Conservation (phyloP, 2,329 filamentous ascomycete genomes). For the Trichoderma asperellum region DNA sequence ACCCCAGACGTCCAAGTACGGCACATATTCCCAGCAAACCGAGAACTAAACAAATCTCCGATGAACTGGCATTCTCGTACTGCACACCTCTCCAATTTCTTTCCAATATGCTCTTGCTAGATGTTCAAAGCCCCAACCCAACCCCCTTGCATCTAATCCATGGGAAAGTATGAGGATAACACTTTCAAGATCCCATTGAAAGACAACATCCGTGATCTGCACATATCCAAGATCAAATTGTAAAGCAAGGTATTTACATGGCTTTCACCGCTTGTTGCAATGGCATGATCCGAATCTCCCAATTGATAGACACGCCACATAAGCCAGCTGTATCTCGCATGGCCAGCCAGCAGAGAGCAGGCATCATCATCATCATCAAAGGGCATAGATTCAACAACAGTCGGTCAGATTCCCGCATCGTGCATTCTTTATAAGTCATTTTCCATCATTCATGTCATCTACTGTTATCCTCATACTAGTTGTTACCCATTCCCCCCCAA, state of each 20-base stretch:
- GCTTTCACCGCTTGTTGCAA: background rate
- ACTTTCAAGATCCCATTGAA: background rate
- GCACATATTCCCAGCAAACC: no score
- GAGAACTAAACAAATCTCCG: no score
- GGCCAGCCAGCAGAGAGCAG: background rate
- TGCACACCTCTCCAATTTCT: no score
- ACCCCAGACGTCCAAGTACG: no score
- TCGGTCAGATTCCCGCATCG: background rate
- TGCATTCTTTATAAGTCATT: background rate
- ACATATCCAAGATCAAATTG: background rate
- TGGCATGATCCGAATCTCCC: background rate
- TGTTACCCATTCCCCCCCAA: constrained; percentile 30
- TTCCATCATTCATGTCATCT: constrained; percentile 24
- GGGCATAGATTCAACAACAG: background rate
- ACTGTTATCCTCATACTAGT: constrained; percentile 25
- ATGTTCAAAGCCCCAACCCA: background rate
- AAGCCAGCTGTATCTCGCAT: background rate
- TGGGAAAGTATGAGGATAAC: background rate
- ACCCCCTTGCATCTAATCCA: background rate
- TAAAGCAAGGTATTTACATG: background rate
- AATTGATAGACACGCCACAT: background rate
- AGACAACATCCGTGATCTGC: background rate
- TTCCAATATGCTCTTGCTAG: no score
- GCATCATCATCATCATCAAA: background rate
- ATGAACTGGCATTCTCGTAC: no score